Conservation (phyloP, 179 eudicot species). For the Spinacia oleracea region DNA sequence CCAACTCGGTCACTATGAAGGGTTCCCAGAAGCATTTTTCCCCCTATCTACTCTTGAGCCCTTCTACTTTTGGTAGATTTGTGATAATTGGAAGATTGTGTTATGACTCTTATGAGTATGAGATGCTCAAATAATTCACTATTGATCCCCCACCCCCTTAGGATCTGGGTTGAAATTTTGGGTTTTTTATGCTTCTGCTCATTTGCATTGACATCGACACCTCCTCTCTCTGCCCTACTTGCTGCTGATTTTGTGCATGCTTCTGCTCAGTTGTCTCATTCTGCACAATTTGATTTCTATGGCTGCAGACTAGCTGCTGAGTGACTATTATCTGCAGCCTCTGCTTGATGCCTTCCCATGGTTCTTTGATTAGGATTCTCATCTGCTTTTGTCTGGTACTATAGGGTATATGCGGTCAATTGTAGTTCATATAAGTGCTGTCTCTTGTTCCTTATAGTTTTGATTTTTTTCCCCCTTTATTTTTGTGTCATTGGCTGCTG, state of each 20-base stretch:
- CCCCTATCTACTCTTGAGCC: neutral
- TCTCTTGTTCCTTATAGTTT: neutral
- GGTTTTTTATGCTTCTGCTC: neutral
- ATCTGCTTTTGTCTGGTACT: neutral
- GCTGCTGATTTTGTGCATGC: neutral
- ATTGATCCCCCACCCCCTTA: neutral
- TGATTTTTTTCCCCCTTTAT: too few relatives aligned
- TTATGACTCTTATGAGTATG: neutral
- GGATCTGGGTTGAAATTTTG: neutral
- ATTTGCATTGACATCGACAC: neutral
- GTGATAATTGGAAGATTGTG: neutral
- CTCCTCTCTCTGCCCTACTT: neutral
- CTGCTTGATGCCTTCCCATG: neutral
- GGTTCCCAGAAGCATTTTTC: neutral
- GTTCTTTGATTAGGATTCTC: neutral
- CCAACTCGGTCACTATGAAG: neutral
- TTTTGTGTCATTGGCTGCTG: neutral
- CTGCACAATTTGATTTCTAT: neutral
- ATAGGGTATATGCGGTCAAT: neutral
- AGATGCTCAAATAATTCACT: neutral
- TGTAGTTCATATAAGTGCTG: neutral
- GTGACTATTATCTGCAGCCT: neutral
- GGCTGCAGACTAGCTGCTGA: neutral
- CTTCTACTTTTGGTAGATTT: neutral
- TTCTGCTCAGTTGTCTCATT: neutral